These are phyloP conservation scores for Entrophospora sp. DNA, from an alignment of 192 early-diverging fungal species.

Conservation along the genomic window DNA sequence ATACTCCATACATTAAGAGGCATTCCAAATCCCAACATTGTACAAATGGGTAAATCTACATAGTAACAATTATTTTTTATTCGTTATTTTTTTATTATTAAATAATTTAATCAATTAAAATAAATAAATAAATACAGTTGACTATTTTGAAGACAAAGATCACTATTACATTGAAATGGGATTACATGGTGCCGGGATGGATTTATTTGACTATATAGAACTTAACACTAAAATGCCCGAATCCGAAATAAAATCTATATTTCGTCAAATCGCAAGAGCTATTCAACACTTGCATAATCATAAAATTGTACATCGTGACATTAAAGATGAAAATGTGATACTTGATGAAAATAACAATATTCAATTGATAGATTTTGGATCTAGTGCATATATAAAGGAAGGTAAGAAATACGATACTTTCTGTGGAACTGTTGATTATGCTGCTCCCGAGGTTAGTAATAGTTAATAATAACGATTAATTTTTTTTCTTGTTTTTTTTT, in stretches of 20 bases:
- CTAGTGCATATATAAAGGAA: constrained; percentile 48
- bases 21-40: constrained; percentile 45
- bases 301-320: constrained; percentile 72
- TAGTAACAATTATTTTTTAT: constrained; percentile 1
- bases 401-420: constrained; percentile 58
- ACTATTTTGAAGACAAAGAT: constrained; percentile 68
- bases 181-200: constrained; percentile 47
- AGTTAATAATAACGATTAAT: not conserved
- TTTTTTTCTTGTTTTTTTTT: too few relatives aligned
- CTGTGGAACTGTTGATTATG: constrained; percentile 68
- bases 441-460: constrained; percentile 54
- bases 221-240: constrained; percentile 45
- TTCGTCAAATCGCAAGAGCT: constrained; percentile 47
- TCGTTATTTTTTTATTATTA: constrained; percentile 19
- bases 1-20: constrained; percentile 54
- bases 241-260: constrained; percentile 46
- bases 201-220: constrained; percentile 66
- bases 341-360: constrained; percentile 47
- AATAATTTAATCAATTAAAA: constrained; percentile 20
- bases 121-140: constrained; percentile 47
- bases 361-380: constrained; percentile 80
- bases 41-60: constrained; percentile 38
- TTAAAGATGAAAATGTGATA: constrained; percentile 88
- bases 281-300: constrained; percentile 52
- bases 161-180: constrained; percentile 63